A percentile compares a stretch with the other conserved stretches of the same genome.
Conservation (phyloP, 116 monocot genomes). For the Cymodocea nodosa region DNA sequence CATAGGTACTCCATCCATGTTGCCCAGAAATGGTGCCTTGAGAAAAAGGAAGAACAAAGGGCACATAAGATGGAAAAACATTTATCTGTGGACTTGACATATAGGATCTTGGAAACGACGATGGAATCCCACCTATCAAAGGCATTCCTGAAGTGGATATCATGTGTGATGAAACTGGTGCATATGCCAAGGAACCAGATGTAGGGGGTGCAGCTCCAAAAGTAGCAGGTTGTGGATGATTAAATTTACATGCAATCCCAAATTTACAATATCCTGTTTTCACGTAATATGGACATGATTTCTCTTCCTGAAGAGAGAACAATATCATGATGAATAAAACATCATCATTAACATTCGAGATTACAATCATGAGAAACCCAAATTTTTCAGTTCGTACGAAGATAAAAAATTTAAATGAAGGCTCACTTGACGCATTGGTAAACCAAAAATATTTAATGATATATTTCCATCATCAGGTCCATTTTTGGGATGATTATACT, state of each 20-base stretch:
- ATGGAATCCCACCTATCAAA: constrained; percentile 49
- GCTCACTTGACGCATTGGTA: constrained; percentile 71
- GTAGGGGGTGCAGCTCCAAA: constrained; percentile 10
- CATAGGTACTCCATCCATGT: constrained; percentile 59
- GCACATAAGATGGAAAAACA: constrained; percentile 43
- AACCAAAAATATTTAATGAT: constrained; percentile 41
- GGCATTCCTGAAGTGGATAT: constrained; percentile 31
- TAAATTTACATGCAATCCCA: constrained; percentile 76
- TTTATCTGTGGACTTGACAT: constrained; percentile 37
- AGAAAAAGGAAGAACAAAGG: constrained; percentile 38
- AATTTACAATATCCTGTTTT: constrained; percentile 77
- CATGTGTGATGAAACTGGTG: constrained; percentile 20
- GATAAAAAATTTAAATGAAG: not conserved
- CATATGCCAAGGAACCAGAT: constrained; percentile 24
- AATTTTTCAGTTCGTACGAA: no score
- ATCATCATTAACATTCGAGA: no score
- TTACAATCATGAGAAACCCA: no score
- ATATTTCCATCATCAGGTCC: constrained; percentile 23
- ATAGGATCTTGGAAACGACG: constrained; percentile 47
- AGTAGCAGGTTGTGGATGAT: constrained; percentile 63
- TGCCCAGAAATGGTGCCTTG: constrained; percentile 42
- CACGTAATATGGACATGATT: constrained; percentile 81
- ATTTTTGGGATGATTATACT: constrained; percentile 83
- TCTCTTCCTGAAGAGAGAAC: constrained; percentile 51
- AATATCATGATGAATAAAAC: not conserved